Evolutionary conservation across 2,329 filamentous ascomycete species (phyloP).

Genomic region (Graphilbum sp.): DNA sequence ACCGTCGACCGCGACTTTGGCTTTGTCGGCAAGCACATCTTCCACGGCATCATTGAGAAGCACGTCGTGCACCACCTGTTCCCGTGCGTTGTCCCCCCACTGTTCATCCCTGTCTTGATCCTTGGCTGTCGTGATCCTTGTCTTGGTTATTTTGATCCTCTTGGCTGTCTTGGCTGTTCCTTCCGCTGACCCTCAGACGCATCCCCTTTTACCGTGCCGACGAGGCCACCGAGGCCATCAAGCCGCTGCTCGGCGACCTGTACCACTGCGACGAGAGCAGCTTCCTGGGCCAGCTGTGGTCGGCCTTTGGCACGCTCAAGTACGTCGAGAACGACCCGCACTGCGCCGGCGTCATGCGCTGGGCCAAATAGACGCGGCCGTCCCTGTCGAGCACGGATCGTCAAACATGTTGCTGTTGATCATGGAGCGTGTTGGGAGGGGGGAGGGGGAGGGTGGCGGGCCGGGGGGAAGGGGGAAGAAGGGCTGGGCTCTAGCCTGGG

Average conservation of each 20-base stretch:
- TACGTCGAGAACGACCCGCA: slow-evolving; percentile 26
- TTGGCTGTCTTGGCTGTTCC: not conserved
- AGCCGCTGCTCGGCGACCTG: slow-evolving; percentile 84
- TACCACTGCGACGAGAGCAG: slow-evolving; percentile 59
- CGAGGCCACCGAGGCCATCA: slow-evolving; percentile 19
- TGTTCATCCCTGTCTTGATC: no score
- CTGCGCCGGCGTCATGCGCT: slow-evolving; percentile 19
- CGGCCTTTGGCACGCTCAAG: slow-evolving; percentile 28
- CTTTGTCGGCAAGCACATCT: slow-evolving; percentile 73
- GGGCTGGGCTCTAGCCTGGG: no score
- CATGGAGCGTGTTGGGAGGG: no score
- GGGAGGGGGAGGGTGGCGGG: no score
- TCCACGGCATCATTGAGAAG: slow-evolving; percentile 92
- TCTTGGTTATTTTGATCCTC: no score
- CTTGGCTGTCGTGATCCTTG: no score
- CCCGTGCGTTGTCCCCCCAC: no score
- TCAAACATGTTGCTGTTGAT: not conserved
- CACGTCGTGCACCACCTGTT: slow-evolving; percentile 93
- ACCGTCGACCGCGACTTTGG: slow-evolving; percentile 95
- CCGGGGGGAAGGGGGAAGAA: no score
- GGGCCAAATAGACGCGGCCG: slow-evolving; percentile 12
- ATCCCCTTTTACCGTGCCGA: slow-evolving; percentile 41
- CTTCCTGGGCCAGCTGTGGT: slow-evolving; percentile 29
- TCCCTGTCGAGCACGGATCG: not conserved
- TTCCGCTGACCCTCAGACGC: slow-evolving; percentile 32